A percentile compares a stretch with the other conserved stretches of the same genome.
These are phyloP conservation scores for Fonsecaea nubica DNA, from an alignment of 2,329 filamentous ascomycete genomes.

Conservation along the genomic window DNA sequence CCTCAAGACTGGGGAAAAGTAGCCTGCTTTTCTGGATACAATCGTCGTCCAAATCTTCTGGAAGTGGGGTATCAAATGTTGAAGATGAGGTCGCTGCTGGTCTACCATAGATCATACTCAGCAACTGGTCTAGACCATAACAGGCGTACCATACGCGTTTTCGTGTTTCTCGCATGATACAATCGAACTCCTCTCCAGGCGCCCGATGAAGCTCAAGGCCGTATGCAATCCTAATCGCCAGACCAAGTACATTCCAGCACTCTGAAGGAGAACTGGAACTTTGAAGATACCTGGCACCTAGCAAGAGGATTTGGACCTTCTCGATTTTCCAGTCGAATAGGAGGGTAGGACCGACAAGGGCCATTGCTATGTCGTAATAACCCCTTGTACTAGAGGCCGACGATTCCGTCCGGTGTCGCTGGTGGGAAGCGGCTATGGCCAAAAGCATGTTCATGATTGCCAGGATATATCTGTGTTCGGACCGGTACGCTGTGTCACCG, in stretches of 20 bases:
- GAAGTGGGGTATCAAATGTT: background rate
- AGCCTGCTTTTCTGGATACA: background rate
- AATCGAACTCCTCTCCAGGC: background rate
- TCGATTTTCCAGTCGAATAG: constrained; percentile 1
- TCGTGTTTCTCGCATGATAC: constrained; percentile 2
- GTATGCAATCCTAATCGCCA: constrained; percentile 2
- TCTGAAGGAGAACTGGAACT: background rate
- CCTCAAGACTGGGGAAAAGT: background rate
- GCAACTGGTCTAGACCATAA: background rate
- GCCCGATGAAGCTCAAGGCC: constrained; percentile 1
- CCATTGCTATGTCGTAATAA: constrained; percentile 3
- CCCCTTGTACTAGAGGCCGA: background rate
- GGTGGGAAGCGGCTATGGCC: background rate
- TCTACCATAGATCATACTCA: background rate
- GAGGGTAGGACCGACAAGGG: background rate
- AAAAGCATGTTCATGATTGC: constrained; percentile 6
- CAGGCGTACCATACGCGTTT: constrained; percentile 1
- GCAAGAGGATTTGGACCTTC: background rate
- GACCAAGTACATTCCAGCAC: constrained; percentile 2
- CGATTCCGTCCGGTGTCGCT: background rate
- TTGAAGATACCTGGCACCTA: background rate
- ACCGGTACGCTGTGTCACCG: background rate
- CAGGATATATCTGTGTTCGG: background rate
- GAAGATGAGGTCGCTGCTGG: background rate
- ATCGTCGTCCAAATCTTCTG: constrained; percentile 5